These are phyloP conservation scores for Yamadazyma epiphylla DNA, from an alignment of 1,139 yeast genomes.

Conservation along the genomic window DNA sequence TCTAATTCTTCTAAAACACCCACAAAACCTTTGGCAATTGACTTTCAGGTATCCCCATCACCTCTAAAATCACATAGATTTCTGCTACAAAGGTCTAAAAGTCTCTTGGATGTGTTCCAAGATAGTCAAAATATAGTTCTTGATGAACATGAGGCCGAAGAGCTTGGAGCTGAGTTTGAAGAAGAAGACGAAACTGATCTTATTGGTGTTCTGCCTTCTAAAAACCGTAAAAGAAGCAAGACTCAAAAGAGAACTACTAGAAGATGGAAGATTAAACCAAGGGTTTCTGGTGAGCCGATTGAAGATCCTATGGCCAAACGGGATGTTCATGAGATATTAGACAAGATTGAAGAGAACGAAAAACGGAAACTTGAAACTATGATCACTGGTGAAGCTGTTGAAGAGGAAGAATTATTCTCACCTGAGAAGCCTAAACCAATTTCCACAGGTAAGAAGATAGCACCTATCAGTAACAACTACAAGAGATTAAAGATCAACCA, in stretches of 20 bases:
- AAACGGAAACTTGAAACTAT: slow-evolving; percentile 18
- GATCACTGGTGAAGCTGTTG: slow-evolving; percentile 20
- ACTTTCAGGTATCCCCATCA: slow-evolving; percentile 43
- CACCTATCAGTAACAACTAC: slow-evolving; percentile 37
- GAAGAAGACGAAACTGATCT: slow-evolving; percentile 9
- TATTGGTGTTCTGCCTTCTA: slow-evolving; percentile 12
- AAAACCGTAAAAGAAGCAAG: slow-evolving; percentile 28
- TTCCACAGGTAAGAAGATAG: slow-evolving; percentile 16
- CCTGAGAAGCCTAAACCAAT: slow-evolving; percentile 16
- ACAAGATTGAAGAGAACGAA: slow-evolving; percentile 23
- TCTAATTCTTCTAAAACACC: slow-evolving; percentile 3
- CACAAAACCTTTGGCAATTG: slow-evolving; percentile 4
- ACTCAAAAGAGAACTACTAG: slow-evolving; percentile 64
- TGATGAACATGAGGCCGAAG: slow-evolving; percentile 13
- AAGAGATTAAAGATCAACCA: slow-evolving; percentile 39
- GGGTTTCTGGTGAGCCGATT: slow-evolving; percentile 13
- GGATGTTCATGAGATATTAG: slow-evolving; percentile 40
- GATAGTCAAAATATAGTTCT: slow-evolving; percentile 27
- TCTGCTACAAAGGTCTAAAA: slow-evolving; percentile 14
- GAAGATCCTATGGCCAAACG: slow-evolving; percentile 25
- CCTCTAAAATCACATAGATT: slow-evolving; percentile 39
- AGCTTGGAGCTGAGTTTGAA: slow-evolving; percentile 11
- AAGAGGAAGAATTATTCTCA: slow-evolving; percentile 11
- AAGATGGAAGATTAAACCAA: slow-evolving; percentile 53
- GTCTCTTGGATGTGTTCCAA: slow-evolving; percentile 34